Base-by-base conservation (phyloP, 768 basidiomycete species). In the Naganishia onofrii region DNA sequence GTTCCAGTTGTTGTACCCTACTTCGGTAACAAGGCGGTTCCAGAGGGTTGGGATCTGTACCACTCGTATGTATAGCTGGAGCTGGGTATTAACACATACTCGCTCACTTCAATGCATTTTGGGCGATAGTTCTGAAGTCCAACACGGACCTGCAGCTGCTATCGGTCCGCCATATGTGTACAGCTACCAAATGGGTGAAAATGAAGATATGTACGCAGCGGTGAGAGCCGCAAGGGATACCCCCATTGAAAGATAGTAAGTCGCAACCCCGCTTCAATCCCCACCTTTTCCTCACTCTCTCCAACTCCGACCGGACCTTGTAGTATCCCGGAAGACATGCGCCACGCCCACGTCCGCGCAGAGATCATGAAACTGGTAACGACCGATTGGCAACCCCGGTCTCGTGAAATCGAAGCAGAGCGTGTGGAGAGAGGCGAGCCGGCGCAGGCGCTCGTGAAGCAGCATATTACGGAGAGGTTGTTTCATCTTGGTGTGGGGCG, bases 81-180 rank as follows among this genome's bases (percentile, higher is more conserved):
- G 4, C 56, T 32, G 7, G n/a, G 13, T 9, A 17, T 9, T 21
- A 10, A 36, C 29, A 19, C 56, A 29, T 1, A 7, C 28, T 57
- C 19, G 21, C 31, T 21, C 21, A 4, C 3, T 13, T 46, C 21
- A 5, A 3, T 46, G n/a, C n/a, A n/a, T n/a, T n/a, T n/a, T n/a
- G n/a, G n/a, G n/a, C n/a, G n/a, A 36, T 42, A 75, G 76, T 5
- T 46, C 29, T 19, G 48, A 55, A 15, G 64, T 56, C 17, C 79
- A 80, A 46, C 79, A 79, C 66, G 78, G 79, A 28, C 79, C 79
- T 29, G 79, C 77, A 0, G 66, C 74, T 23, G 46, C 55, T 0
- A 66, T 80, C 17, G 78, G 77, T 21, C 70, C 73, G 26, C 79
- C 79, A n/a, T 80, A 77, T 58, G 79, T 79, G 46, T 80, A 80